Conservation (phyloP, 805 yeast species). For the Yarrowia divulgata region DNA sequence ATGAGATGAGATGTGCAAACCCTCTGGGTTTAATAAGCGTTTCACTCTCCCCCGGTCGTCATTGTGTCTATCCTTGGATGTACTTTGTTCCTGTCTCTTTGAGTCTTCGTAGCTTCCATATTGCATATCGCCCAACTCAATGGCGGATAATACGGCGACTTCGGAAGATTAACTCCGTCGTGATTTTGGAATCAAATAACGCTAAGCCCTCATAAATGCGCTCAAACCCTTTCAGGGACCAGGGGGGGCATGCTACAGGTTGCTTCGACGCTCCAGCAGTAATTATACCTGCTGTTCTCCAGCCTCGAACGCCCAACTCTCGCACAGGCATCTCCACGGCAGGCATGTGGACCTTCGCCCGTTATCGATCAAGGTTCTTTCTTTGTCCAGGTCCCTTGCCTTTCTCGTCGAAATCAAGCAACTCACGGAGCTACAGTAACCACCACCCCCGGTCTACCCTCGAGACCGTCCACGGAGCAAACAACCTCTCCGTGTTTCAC, state of each 20-base stretch:
- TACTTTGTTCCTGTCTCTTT: constrained; percentile 17
- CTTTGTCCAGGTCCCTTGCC: not conserved
- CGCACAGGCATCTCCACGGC: constrained; percentile 2
- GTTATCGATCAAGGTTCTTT: constrained; percentile 7
- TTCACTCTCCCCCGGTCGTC: not conserved
- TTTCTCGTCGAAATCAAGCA: constrained; percentile 15
- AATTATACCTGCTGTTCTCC: not conserved
- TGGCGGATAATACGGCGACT: constrained; percentile 4
- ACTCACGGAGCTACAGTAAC: not conserved
- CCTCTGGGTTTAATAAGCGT: constrained; percentile 3
- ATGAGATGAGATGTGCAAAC: constrained; percentile 11
- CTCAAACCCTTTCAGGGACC: not conserved
- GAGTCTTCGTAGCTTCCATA: not conserved
- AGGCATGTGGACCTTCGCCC: not conserved
- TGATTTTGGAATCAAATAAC: constrained; percentile 2
- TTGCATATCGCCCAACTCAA: constrained; percentile 20
- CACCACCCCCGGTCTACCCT: not conserved
- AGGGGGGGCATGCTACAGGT: not conserved
- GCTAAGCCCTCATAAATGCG: not conserved
- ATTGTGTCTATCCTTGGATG: not conserved
- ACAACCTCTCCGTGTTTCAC: not conserved
- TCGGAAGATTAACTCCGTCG: not conserved
- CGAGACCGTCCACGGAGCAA: not conserved
- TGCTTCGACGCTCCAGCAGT: not conserved
- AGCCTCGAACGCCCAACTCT: not conserved